phyloP scores from a whole-genome alignment of 176 grass and related monocot species.

The Triticum dicoccoides region DNA sequence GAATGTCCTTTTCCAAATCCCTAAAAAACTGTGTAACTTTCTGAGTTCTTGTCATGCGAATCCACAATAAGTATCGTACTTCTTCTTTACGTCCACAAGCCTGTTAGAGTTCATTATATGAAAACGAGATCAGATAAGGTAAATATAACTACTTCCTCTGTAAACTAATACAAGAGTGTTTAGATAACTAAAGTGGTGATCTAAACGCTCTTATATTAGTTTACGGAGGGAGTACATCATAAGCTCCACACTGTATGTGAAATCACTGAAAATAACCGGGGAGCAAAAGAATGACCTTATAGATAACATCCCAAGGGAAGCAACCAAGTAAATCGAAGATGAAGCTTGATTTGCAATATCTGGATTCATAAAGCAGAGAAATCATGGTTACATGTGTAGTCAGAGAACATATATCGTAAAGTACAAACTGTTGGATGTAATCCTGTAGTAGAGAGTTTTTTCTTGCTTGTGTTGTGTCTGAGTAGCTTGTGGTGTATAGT shows the following conservation, averaged over 20 bases:
- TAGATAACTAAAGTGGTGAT: too few relatives aligned
- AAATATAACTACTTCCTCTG: background rate
- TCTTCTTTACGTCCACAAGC: constrained; percentile 72
- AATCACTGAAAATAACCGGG: background rate
- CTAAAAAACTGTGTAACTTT: constrained; percentile 69
- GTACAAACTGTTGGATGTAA: background rate
- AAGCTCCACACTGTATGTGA: background rate
- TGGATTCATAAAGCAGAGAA: constrained; percentile 24
- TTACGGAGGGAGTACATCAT: background rate
- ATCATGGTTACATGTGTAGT: background rate
- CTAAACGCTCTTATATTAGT: too few relatives aligned
- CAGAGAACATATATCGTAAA: background rate
- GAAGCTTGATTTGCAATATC: constrained; percentile 84
- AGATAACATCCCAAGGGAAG: constrained; percentile 90
- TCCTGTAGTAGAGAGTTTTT: background rate
- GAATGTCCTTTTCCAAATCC: constrained; percentile 89
- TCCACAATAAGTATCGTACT: constrained; percentile 90
- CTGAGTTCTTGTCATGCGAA: constrained; percentile 62
- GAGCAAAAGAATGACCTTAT: constrained; percentile 49
- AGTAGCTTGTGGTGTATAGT: background rate
- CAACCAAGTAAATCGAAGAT: constrained; percentile 73
- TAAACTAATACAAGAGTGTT: too few relatives aligned
- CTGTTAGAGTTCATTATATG: constrained; percentile 30
- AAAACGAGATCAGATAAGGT: background rate
- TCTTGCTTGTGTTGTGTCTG: background rate